phyloP scores from a whole-genome alignment of 208 protist genomes.

The Vickermania spadyakhi region DNA sequence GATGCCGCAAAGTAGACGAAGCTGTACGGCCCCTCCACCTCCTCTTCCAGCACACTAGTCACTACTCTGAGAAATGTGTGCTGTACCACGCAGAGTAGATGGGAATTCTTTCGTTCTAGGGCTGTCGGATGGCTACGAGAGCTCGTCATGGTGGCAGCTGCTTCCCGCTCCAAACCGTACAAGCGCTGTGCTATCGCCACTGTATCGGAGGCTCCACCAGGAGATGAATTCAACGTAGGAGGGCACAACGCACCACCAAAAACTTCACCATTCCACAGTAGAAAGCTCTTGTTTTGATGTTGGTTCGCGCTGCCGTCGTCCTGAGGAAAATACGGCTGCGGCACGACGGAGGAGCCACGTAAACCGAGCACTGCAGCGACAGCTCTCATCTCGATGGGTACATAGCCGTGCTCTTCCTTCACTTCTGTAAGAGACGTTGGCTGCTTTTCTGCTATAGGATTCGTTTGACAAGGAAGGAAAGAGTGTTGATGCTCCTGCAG shows the following conservation, averaged over 20 bases:
- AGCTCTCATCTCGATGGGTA: constrained; percentile 38
- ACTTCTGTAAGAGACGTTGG: too few species aligned
- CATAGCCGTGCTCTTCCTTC: too few species aligned
- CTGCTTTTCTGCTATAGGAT: too few species aligned
- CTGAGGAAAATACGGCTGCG: constrained; percentile 40
- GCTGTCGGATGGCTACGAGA: too few species aligned
- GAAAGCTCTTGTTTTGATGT: constrained; percentile 26
- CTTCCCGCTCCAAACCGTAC: constrained; percentile 41
- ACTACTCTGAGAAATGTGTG: constrained; percentile 51
- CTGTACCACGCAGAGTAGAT: constrained; percentile 3
- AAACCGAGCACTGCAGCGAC: constrained; percentile 54
- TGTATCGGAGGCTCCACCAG: constrained; percentile 51
- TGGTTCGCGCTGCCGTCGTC: constrained; percentile 15
- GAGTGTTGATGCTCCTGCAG: too few species aligned
- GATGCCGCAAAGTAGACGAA: constrained; percentile 68
- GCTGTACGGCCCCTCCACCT: constrained; percentile 74
- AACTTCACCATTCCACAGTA: constrained; percentile 85
- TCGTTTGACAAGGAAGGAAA: too few species aligned
- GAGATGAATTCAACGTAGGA: constrained; percentile 29
- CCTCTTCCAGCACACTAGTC: constrained; percentile 54
- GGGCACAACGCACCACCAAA: constrained; percentile 64
- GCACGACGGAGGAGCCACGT: constrained; percentile 33
- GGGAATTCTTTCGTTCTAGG: not conserved
- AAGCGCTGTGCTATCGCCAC: constrained; percentile 44
- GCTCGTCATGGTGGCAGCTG: not conserved